Conservation (phyloP, 2,329 filamentous ascomycete species). For the Geosmithia putterillii region DNA sequence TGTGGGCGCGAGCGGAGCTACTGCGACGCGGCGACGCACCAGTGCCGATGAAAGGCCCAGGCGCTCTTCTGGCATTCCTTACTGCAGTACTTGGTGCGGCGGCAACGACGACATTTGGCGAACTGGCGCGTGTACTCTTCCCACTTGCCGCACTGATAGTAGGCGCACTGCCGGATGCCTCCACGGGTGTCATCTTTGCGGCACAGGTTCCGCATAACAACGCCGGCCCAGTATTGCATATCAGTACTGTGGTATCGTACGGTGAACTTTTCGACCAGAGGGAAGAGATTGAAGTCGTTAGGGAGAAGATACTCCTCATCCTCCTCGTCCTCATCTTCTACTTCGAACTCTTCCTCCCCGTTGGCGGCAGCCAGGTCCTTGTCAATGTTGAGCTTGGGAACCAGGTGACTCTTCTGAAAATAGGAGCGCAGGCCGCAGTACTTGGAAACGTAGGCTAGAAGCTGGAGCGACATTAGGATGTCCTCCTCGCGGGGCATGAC, state of each 20-base stretch:
- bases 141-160: conserved; percentile 98
- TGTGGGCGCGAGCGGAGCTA: neutral
- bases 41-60: conserved; percentile 96
- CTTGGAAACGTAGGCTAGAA: conserved; percentile 95
- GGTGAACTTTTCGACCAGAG: conserved; percentile 95
- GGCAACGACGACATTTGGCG: conserved; percentile 91
- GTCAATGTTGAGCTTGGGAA: conserved; percentile 82
- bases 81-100: conserved; percentile 97
- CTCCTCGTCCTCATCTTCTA: conserved; percentile 44
- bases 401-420: conserved; percentile 89
- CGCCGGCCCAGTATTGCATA: conserved; percentile 99
- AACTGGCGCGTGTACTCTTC: conserved; percentile 95
- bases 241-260: conserved; percentile 88
- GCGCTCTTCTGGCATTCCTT: conserved; percentile 99
- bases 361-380: conserved; percentile 52
- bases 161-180: conserved; percentile 92
- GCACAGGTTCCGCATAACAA: conserved; percentile 97
- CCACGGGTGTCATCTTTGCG: conserved; percentile 92
- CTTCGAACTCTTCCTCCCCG: conserved; percentile 15
- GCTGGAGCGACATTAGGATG: conserved; percentile 92
- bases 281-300: conserved; percentile 97
- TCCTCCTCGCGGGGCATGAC: conserved; percentile 96
- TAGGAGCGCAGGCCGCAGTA: conserved; percentile 94
- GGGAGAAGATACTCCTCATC: conserved; percentile 83
- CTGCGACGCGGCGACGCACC: conserved; percentile 67